These are phyloP conservation scores for Penicillium coprophilum DNA, from an alignment of 495 filamentous ascomycete genomes.

Conservation along the genomic window DNA sequence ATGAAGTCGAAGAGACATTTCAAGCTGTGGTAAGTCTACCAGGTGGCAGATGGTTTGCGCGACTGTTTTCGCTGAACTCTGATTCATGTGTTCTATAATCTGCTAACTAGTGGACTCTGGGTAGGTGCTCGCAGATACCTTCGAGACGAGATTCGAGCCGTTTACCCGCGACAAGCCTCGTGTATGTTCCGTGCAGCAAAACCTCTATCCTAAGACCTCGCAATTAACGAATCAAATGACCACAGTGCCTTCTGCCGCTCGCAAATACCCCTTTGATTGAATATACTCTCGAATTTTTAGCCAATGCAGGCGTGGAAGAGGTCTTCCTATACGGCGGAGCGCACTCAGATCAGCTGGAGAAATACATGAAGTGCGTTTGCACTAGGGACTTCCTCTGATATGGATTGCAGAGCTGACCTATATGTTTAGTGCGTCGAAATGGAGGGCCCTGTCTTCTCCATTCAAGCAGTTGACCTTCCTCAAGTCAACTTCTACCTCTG, in stretches of 20 bases:
- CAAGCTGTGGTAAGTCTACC: constrained; percentile 75
- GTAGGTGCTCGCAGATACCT: constrained; percentile 85
- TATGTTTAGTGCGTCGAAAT: constrained; percentile 59
- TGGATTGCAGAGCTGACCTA: constrained; percentile 12
- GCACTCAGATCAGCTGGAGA: constrained; percentile 86
- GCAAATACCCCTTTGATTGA: constrained; percentile 95
- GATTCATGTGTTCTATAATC: constrained; percentile 4
- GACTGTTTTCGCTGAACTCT: constrained; percentile 10
- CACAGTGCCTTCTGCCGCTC: constrained; percentile 86
- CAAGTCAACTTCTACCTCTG: constrained; percentile 80
- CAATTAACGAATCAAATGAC: constrained; percentile 2
- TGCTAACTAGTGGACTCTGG: constrained; percentile 13
- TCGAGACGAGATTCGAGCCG: constrained; percentile 84
- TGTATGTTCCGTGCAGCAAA: constrained; percentile 50
- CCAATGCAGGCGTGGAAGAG: constrained; percentile 87
- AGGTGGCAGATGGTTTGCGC: neutral
- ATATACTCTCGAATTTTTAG: constrained; percentile 95
- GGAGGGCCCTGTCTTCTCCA: constrained; percentile 69
- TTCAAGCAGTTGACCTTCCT: constrained; percentile 83
- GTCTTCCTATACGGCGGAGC: constrained; percentile 89
- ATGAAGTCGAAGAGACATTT: constrained; percentile 77
- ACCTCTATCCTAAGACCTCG: neutral
- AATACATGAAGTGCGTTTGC: constrained; percentile 64
- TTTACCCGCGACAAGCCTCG: constrained; percentile 87
- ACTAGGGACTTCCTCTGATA: neutral